These are phyloP conservation scores for Brachypodium distachyon DNA, from an alignment of 202 grass and related monocot species.

Conservation along the genomic window DNA sequence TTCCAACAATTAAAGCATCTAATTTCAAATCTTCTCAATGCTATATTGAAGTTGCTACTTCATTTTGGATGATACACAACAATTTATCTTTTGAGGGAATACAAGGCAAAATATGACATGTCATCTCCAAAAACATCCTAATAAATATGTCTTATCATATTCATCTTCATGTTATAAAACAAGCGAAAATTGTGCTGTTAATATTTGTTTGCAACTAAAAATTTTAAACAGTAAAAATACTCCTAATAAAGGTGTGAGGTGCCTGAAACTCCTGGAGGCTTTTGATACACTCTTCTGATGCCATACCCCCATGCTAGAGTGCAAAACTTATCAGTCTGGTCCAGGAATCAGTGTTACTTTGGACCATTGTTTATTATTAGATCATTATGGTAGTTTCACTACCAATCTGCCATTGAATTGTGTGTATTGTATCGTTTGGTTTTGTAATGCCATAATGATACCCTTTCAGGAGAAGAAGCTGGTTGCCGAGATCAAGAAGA, in stretches of 20 bases:
- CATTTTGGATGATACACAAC: background rate
- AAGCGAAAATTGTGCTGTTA: background rate
- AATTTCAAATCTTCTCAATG: background rate
- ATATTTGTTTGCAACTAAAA: background rate
- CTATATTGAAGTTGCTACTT: background rate
- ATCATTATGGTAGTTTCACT: background rate
- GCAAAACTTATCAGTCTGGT: background rate
- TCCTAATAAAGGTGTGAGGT: background rate
- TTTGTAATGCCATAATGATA: slow-evolving; percentile 19
- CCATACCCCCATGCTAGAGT: background rate
- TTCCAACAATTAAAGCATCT: background rate
- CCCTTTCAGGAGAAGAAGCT: slow-evolving; percentile 90
- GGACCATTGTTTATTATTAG: background rate
- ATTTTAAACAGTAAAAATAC: background rate
- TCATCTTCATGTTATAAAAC: background rate
- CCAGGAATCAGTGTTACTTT: background rate
- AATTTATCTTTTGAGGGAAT: background rate
- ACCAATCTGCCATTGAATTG: background rate
- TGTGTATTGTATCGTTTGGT: background rate
- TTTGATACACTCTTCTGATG: background rate
- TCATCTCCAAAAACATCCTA: too few species aligned
- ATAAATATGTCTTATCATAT: too few species aligned
- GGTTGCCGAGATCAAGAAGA: slow-evolving; percentile 96
- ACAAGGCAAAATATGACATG: too few species aligned
- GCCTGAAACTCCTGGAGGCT: background rate